Conservation (phyloP, 176 grass and related monocot species). For the Paspalum vaginatum region DNA sequence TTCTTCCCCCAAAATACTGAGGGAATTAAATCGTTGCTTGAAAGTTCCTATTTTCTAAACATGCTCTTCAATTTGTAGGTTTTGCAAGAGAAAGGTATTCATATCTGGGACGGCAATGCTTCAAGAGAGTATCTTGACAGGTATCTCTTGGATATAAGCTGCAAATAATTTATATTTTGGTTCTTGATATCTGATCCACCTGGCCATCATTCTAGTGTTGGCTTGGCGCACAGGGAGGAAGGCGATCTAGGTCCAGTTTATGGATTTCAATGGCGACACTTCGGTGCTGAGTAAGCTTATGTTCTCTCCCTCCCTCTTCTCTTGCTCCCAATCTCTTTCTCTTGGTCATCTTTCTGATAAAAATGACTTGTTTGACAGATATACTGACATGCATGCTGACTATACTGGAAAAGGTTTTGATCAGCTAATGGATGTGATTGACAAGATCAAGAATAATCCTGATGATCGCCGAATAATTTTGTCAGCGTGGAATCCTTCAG, state of each 20-base stretch:
- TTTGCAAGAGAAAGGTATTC: conserved; percentile 77
- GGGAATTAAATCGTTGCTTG: not conserved
- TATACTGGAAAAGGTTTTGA: conserved; percentile 86
- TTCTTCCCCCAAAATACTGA: not conserved
- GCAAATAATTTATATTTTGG: not conserved
- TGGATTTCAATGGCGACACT: conserved; percentile 93
- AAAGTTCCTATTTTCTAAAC: not conserved
- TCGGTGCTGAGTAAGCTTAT: conserved; percentile 75
- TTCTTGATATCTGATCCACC: conserved; percentile 28
- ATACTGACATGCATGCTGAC: conserved; percentile 78
- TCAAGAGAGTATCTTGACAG: conserved; percentile 93
- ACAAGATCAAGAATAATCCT: conserved; percentile 89
- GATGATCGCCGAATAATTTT: conserved; percentile 78
- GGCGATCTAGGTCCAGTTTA: conserved; percentile 85
- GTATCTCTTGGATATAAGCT: conserved; percentile 41
- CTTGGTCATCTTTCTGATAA: not conserved
- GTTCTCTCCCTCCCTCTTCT: not conserved
- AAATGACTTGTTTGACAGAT: conserved; percentile 42
- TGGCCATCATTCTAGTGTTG: conserved; percentile 56
- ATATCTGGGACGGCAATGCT: conserved; percentile 95
- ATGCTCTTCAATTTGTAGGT: conserved; percentile 44
- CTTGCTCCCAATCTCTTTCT: not conserved
- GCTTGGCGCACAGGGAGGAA: conserved; percentile 69
- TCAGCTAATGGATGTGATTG: conserved; percentile 77
- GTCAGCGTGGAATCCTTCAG: conserved; percentile 77